Base-by-base conservation (phyloP, 208 protist genomes). In the Naegleria lovaniensis region DNA sequence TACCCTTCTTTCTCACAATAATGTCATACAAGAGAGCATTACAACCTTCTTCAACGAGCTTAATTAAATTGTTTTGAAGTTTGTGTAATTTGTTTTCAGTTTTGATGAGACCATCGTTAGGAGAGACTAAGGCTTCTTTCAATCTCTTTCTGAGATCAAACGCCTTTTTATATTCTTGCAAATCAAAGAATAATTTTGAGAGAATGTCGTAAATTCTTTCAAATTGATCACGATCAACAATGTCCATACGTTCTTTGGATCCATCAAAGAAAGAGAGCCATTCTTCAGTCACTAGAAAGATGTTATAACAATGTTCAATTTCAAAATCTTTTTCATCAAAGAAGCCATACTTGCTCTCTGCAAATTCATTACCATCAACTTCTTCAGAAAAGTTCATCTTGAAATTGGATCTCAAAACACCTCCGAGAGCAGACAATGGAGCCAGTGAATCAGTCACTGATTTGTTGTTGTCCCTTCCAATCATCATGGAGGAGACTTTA, bases 1-100 rank as follows among this genome's bases (percentile, higher is more conserved):
- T 40, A 52, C 83, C 83, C 41, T 51, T 51, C 15, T 51, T 41
- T 52, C 83, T 41, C 11, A 51, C 11, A 29, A 87, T 38, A 9
- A 87, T 38, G 52, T 87, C 83, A 40, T 52, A 22, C 6, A 40
- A 29, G 6, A 87, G 41, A 22, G 43, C 33, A 51, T 33, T 87
- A 87, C 83, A 87, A 51, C 83, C 33, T n/a, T 87, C 39, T 87
- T 87, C 83, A 16, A 87, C 41, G 29, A 87, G 83, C 43, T 87
- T 87, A 9, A 51, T 83, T 15, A 38, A 5, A 83, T 39, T 39
- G 33, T 83, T 83, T n/a, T 83, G 22, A n/a, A 40, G 9, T 13
- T n/a, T 83, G 29, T 39, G 75, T 39, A 39, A n/a, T 83, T 83
- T 83, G 7, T 22, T 36, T n/a, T 83, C 22, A n/a, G 33, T n/a